Evolutionary conservation across 805 yeast genomes (phyloP), one percentile per base, ranked within the genome.

Genomic region (Candida loeiensis): DNA sequence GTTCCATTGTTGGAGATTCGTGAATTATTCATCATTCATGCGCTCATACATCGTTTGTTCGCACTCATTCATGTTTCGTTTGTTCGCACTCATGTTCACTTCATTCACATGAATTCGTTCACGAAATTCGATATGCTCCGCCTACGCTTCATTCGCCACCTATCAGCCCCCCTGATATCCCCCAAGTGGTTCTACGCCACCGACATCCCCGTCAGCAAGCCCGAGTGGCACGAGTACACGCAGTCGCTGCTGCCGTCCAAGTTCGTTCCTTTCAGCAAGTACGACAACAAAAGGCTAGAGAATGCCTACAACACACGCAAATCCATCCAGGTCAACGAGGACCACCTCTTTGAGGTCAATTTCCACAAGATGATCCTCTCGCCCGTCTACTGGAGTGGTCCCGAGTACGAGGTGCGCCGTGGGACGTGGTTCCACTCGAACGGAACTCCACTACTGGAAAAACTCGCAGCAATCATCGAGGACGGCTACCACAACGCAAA

Each of bases 301-400:
- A 36, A 44, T 1, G 70, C 66, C 2, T 80, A 49, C 17, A 45
- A 46, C 21, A 41, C 46, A 28, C 28, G 31, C 11, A 8, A 22
- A 2, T 12, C 27, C 3, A 75, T 84, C 3, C 74, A 75, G 1
- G 97, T 91, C 1, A 82, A 82, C 54, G 95, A 87, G 51, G 98
- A 90, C 54, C 75, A 77, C 17, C 64, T 91, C 18, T 85, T 85
- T 51, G 77, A 79, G 51, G 96, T 88, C 4, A 79, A 87, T 51
- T 45, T 91, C 15, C 46, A 54, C 0, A 59, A 63, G 5, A 71
- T 79, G 59, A 71, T 70, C 36, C 58, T 90, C 51, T 48, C 62
- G 3, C 95, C 98, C 0, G 74, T 81, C 0, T 91, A 80, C 56
- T 91, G 97, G 97, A 80, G 78, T 6, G 97, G 97, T 1, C 93